Evolutionary conservation across 75 land plant species (phyloP), one percentile per base, ranked within the genome.

Genomic region (Cupressus sempervirens): DNA sequence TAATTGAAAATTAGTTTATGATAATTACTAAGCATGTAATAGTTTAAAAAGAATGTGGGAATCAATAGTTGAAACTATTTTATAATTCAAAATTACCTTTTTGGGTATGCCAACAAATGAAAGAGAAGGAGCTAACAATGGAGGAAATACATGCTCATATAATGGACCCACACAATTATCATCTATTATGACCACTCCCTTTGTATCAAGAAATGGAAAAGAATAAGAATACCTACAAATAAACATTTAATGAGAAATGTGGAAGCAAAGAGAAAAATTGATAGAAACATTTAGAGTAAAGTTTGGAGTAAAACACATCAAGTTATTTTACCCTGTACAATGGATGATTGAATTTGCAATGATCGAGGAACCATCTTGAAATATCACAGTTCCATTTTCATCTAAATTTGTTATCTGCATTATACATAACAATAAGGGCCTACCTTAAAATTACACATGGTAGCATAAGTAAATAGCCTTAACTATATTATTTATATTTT

Each of bases 161-260:
- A 96, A 81, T 34, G 96, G 98, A 38, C 95, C 96, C 87, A 96
- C 96, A 76, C 93, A 87, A 65, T 93, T 88, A 89, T 93, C 91
- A 50, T 92, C 96, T 15, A 92, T 88, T 74, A n/a, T 86, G 32
- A 96, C 93, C 58, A 91, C 87, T 81, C 94, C 96, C 87, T 91
- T 89, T 88, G 93, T 91, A 85, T 96, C 94, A 85, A 96, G 91
- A 88, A 96, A 96, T 82, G 98, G 96, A 50, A 93, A 92, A n/a
- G 90, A 87, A 74, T 93, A 96, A 8, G 86, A 90, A 87, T 96
- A 96, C 91, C 98, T 96, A 81, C 88, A 91, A 83, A 53, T 62
- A 26, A 23, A 62, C 32, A 82, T 50, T 50, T 50, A 2, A 41
- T n/a, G 43, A 38, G 4, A 79, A 20, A n/a, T 41, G 7, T 6